phyloP scores from a whole-genome alignment of 78 protist genomes.

The Chrysochromulina parva region DNA sequence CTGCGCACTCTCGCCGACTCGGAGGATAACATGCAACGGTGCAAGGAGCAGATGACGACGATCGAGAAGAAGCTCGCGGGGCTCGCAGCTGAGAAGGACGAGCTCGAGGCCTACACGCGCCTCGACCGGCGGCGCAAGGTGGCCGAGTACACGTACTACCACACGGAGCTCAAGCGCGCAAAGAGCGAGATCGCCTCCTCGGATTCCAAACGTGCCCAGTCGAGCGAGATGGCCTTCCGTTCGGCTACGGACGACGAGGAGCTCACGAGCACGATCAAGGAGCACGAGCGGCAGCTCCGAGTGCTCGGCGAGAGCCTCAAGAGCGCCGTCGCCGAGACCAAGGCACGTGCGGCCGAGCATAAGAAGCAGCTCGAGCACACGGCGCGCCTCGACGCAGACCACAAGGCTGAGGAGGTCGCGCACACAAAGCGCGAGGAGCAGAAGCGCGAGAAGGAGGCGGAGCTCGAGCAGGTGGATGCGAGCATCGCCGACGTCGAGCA shows the following conservation, averaged over 20 bases:
- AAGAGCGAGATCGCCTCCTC: neutral
- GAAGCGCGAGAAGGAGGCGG: constrained; percentile 6
- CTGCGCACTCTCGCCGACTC: constrained; percentile 71
- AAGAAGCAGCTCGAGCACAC: no score
- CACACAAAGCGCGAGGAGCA: neutral
- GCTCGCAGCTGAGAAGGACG: constrained; percentile 81
- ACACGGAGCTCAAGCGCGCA: constrained; percentile 27
- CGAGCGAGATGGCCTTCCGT: no score
- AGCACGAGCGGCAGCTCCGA: no score
- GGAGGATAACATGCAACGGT: neutral
- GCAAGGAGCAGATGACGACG: no score
- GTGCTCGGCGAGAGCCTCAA: no score
- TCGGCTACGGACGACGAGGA: no score
- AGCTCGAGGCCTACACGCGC: constrained; percentile 49
- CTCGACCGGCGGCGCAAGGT: neutral
- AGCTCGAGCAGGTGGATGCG: neutral
- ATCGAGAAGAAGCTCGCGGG: constrained; percentile 71
- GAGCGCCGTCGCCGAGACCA: no score
- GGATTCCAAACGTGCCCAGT: neutral
- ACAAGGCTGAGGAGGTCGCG: neutral
- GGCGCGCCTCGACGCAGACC: no score
- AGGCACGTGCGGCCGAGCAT: no score
- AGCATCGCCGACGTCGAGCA: neutral
- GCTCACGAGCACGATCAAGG: no score
- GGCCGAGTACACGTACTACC: constrained; percentile 71